Conservation (phyloP, 495 filamentous ascomycete genomes). For the Gamarada debralockiae region DNA sequence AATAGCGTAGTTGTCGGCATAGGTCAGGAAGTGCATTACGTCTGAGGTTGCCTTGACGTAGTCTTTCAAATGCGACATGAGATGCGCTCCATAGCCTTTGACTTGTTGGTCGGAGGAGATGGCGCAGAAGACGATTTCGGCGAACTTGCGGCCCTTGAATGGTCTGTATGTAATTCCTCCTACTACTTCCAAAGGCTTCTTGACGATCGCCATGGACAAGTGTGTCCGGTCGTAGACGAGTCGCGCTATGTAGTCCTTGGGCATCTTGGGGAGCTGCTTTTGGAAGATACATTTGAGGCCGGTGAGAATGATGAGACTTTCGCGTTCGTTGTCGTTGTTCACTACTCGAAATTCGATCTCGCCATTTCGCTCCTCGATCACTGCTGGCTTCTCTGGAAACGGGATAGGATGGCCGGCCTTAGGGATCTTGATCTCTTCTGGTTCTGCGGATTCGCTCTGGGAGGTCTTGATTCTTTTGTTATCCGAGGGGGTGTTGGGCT, state of each 20-base stretch:
- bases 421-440: conserved; percentile 37
- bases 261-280: conserved; percentile 98
- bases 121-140: conserved; percentile 98
- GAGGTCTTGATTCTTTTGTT: conserved; percentile 59
- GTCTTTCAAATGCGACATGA: conserved; percentile 98
- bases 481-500: conserved; percentile 57
- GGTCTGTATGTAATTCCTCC: conserved; percentile 97
- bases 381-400: conserved; percentile 56
- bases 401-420: conserved; percentile 45
- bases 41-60: conserved; percentile 96
- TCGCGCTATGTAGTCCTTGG: conserved; percentile 96
- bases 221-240: conserved; percentile 97
- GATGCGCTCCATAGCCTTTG: conserved; percentile 95
- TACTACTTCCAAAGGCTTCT: conserved; percentile 91
- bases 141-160: conserved; percentile 89
- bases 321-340: conserved; percentile 87
- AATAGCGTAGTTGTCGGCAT: conserved; percentile 98
- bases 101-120: conserved; percentile 98
- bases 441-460: conserved; percentile 50
- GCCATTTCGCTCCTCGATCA: conserved; percentile 88
- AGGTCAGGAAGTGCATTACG: conserved; percentile 98
- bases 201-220: conserved; percentile 94
- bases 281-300: conserved; percentile 98
- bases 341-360: conserved; percentile 98
- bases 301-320: conserved; percentile 91